A percentile compares a stretch with the other conserved stretches of the same genome.
Evolutionary conservation across 345 rosid genomes (phyloP).

Genomic region (Dipteronia sinensis): DNA sequence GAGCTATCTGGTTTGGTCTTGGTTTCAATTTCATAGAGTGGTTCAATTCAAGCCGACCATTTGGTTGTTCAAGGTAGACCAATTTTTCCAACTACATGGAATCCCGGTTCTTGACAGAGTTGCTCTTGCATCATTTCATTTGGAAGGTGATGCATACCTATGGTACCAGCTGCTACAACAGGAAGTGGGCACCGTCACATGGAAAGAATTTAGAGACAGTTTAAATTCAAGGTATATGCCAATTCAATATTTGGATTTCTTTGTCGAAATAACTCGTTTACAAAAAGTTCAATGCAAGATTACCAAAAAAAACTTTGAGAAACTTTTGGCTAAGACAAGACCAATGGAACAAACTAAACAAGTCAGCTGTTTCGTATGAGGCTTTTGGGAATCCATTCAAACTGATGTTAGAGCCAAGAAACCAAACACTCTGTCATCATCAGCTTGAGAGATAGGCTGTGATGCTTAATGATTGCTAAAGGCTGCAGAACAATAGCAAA

Average conservation of each 20-base stretch:
- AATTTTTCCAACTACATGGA: background rate
- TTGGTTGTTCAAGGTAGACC: background rate
- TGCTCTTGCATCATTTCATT: background rate
- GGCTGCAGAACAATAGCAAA: too few relatives aligned
- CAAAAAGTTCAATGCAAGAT: background rate
- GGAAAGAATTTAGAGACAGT: background rate
- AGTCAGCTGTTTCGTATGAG: background rate
- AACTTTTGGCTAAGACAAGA: background rate
- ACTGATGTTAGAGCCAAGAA: background rate
- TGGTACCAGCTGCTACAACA: background rate
- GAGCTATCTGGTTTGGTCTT: too few relatives aligned
- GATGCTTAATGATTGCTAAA: too few relatives aligned
- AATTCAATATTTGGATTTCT: background rate
- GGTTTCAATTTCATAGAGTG: constrained; percentile 29
- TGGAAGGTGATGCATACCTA: background rate
- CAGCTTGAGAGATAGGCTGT: too few relatives aligned
- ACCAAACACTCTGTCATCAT: background rate
- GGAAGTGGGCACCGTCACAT: background rate
- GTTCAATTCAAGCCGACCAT: too few relatives aligned
- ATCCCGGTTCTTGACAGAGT: background rate
- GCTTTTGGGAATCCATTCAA: background rate
- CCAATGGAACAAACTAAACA: background rate
- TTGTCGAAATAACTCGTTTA: background rate
- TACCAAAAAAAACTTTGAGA: background rate
- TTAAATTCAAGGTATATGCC: background rate